Evolutionary conservation across 2,329 filamentous ascomycete species (phyloP).

Genomic region (Pezicula carpinea): DNA sequence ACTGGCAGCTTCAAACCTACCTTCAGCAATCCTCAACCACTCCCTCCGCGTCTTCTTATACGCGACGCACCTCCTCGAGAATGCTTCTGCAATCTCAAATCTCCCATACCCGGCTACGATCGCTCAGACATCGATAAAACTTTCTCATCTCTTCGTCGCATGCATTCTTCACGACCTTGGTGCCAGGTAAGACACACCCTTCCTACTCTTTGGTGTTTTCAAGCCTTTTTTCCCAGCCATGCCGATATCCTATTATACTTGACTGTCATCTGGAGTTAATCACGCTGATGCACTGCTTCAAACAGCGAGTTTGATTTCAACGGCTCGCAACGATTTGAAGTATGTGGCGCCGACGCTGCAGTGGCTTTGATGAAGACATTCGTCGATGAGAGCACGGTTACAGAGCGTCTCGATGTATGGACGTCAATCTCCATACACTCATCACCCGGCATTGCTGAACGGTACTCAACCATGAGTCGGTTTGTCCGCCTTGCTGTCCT

Average conservation of each 20-base stretch:
- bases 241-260: too few relatives aligned
- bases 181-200: background rate
- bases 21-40: background rate
- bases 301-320: background rate
- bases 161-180: background rate
- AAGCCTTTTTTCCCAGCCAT: too few relatives aligned
- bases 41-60: background rate
- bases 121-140: too few relatives aligned
- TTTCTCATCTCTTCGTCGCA: background rate
- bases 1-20: background rate
- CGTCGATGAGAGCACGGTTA: background rate
- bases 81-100: background rate
- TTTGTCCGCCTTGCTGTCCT: background rate
- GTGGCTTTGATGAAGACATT: background rate
- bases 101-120: too few relatives aligned
- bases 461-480: background rate
- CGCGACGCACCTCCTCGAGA: background rate
- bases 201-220: too few relatives aligned
- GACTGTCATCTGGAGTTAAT: too few relatives aligned
- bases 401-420: background rate
- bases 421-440: background rate
- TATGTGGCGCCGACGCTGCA: background rate
- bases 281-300: too few relatives aligned
- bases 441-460: background rate
- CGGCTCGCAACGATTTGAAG: background rate